phyloP scores from a whole-genome alignment of 176 grass and related monocot species.

The Cenchrus americanus region DNA sequence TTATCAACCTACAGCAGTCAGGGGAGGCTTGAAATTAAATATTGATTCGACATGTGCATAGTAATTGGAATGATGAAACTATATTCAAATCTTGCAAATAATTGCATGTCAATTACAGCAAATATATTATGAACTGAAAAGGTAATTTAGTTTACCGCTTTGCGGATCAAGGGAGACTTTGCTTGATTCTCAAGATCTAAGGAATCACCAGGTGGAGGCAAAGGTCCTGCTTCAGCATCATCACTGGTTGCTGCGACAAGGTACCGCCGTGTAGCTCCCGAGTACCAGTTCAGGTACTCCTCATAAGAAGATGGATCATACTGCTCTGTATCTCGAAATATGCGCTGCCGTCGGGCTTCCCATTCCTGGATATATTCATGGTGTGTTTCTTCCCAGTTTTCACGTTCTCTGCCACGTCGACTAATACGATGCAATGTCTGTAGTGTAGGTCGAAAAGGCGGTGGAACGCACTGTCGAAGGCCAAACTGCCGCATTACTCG shows the following conservation, averaged over 20 bases:
- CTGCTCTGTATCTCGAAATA: conserved; percentile 56
- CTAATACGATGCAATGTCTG: conserved; percentile 64
- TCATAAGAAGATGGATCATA: conserved; percentile 71
- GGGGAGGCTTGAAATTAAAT: conserved; percentile 27
- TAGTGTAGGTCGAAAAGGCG: conserved; percentile 62
- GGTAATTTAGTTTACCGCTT: conserved; percentile 50
- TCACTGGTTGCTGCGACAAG: conserved; percentile 49
- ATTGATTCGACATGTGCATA: conserved; percentile 1
- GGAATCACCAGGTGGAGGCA: conserved; percentile 29
- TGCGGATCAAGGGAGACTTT: conserved; percentile 61
- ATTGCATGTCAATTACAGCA: not conserved
- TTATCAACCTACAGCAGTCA: conserved; percentile 56
- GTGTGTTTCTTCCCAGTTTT: conserved; percentile 59
- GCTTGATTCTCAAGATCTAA: conserved; percentile 40
- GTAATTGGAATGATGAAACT: conserved; percentile 12
- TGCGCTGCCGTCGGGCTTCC: conserved; percentile 56
- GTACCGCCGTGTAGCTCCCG: conserved; percentile 58
- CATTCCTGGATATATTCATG: conserved; percentile 64
- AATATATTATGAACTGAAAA: conserved; percentile 11
- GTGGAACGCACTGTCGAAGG: conserved; percentile 60
- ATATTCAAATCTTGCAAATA: conserved; percentile 24
- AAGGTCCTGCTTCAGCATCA: conserved; percentile 52
- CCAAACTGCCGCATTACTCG: conserved; percentile 70
- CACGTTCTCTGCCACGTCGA: conserved; percentile 57
- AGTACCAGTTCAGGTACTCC: conserved; percentile 65